These are phyloP conservation scores for Bjerkandera adusta DNA, from an alignment of 1,284 basidiomycete genomes.

Conservation along the genomic window DNA sequence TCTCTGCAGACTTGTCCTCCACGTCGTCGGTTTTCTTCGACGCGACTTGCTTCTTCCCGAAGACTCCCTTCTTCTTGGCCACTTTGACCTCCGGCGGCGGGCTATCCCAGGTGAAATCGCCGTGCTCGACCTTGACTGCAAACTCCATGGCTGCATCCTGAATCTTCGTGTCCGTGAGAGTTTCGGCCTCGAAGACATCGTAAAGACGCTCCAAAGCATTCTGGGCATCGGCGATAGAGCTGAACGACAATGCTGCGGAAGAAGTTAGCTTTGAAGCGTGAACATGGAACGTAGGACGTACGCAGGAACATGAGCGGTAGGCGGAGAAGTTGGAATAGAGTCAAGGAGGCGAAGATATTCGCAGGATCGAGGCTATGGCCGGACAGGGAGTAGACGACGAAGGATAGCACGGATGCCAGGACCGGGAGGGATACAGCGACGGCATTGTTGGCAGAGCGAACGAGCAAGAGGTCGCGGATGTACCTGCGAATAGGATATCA, in stretches of 20 bases:
- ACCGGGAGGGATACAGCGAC: slow-evolving; percentile 73
- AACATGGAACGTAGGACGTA: slow-evolving; percentile 29
- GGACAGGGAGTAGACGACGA: slow-evolving; percentile 76
- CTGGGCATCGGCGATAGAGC: slow-evolving; percentile 74
- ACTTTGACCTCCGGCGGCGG: slow-evolving; percentile 52
- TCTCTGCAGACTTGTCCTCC: slow-evolving; percentile 35
- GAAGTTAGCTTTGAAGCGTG: slow-evolving; percentile 3
- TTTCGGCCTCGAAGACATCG: slow-evolving; percentile 78
- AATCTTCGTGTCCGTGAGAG: slow-evolving; percentile 52
- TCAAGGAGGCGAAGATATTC: slow-evolving; percentile 79
- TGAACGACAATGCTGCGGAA: slow-evolving; percentile 66
- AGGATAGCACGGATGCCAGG: slow-evolving; percentile 83
- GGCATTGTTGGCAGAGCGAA: slow-evolving; percentile 70
- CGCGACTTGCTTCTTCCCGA: slow-evolving; percentile 19
- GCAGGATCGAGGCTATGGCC: slow-evolving; percentile 70
- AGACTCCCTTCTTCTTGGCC: slow-evolving; percentile 32
- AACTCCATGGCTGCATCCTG: slow-evolving; percentile 50
- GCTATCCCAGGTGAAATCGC: slow-evolving; percentile 84
- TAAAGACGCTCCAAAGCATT: slow-evolving; percentile 73
- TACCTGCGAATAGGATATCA: slow-evolving; percentile 39
- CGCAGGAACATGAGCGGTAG: slow-evolving; percentile 77
- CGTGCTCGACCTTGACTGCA: slow-evolving; percentile 66
- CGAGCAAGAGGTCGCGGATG: slow-evolving; percentile 73
- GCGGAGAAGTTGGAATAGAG: slow-evolving; percentile 77
- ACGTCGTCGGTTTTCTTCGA: slow-evolving; percentile 19